Base-by-base conservation (phyloP, 345 rosid species). In the Sonneratia alba region DNA sequence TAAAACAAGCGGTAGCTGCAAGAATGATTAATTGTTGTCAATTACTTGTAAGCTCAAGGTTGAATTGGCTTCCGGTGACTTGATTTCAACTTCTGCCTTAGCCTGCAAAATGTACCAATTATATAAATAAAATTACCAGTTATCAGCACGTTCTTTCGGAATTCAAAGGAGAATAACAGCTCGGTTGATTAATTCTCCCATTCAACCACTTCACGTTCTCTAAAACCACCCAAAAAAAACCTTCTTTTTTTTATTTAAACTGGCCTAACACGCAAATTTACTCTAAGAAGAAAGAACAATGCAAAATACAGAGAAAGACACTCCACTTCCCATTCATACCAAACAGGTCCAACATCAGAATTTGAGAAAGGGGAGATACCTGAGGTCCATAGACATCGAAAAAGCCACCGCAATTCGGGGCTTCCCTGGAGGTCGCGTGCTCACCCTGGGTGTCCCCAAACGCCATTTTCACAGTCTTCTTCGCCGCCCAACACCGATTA, bases 341-440 rank as follows among this genome's bases (percentile, higher is more conserved):
- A 61, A 61, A 61, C 1, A 61, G 36, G 24, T 32, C 38, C 27
- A 18, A 53, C 0, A 0, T 42, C 19, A 0, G 0, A n/a, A 9
- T n/a, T 18, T 15, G 15, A 7, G 37, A 32, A 19, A 47, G 27
- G 14, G 9, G 59, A 2, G 37, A 76, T 79, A 88, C 97, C 66
- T 86, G 63, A 6, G 96, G 91, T 76, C 98, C 98, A 72, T 87
- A 94, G 77, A 88, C 69, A 79, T 91, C 95, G 82, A 74, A 87
- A 80, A 73, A 91, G 66, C 66, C 36, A 19, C 8, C 45, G 34
- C 67, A 71, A 16, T 59, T 43, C 72, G n/a, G 66, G 48, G 32
- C 48, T 24, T 49, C 67, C 59, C 67, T 70, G 76, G 71, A 70
- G 55, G 78, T 74, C 59, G 24, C 62, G 19, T 62, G 78, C 72